Evolutionary conservation across 257 asterid species (phyloP), one percentile per base, ranked within the genome.

Genomic region (Mentha longifolia): DNA sequence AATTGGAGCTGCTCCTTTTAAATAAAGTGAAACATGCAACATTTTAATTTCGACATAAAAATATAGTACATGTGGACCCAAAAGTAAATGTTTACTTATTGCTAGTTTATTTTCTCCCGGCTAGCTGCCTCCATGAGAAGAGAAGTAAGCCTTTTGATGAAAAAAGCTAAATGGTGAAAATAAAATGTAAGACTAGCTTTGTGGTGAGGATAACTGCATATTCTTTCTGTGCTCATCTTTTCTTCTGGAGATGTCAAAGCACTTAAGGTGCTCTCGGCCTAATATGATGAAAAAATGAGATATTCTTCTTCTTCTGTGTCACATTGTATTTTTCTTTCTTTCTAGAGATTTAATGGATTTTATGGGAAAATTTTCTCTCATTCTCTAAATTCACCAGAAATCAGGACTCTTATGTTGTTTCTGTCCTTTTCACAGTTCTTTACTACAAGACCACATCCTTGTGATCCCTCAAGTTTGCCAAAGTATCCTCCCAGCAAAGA

Each of bases 401-500:
- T 30, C 55, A 57, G 59, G 54, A 74, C 51, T 55, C 72, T 65
- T 71, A 74, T 46, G 59, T 63, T 69, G 43, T 73, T 9, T 51
- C 6, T 49, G 43, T 74, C 47, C 31, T 67, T 71, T 57, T 66
- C 72, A 49, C 87, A 94, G 99, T 94, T 91, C 80, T 94, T 94
- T 74, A 79, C 83, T 37, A 85, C 93, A 71, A 82, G 73, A 56
- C 99, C 99, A 0, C 85, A 83, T 78, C 96, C 99, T 35, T 94
- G 97, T 77, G 95, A 91, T 57, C 99, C 99, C 67, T 91, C 95
- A 63, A 86, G 91, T 75, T 85, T 94, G 77, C 99, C 99, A 3
- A 91, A 81, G 67, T 94, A 94, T 83, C 97, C 97, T 71, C 99
- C 99, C 39, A 89, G 97, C 83, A 93, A 93, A 75, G 98, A 93